phyloP scores from a whole-genome alignment of 192 early-diverging fungal genomes.

The Pecoramyces ruminantium region DNA sequence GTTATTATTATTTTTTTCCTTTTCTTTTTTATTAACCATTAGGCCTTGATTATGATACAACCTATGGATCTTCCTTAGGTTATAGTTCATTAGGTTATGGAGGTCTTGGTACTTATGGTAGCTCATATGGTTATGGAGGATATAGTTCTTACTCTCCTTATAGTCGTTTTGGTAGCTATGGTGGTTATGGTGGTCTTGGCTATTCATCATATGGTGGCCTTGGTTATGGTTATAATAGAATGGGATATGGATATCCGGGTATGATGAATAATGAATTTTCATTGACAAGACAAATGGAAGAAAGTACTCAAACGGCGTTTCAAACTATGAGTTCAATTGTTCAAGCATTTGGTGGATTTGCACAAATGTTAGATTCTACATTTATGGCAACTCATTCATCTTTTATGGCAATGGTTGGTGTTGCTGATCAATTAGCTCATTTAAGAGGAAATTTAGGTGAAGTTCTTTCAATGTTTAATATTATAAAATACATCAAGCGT shows the following conservation, averaged over 20 bases:
- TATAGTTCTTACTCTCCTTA: conserved; percentile 12
- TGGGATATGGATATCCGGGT: conserved; percentile 16
- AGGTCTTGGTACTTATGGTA: conserved; percentile 21
- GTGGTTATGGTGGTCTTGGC: conserved; percentile 20
- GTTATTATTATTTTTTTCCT: no score
- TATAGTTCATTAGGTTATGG: conserved; percentile 25
- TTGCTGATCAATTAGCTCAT: conserved; percentile 96
- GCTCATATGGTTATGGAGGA: conserved; percentile 15
- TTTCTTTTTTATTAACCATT: conserved; percentile 2
- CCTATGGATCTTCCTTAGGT: conserved; percentile 6
- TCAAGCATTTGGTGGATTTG: conserved; percentile 90
- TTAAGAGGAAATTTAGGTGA: conserved; percentile 70
- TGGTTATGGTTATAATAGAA: conserved; percentile 16
- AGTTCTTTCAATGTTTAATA: conserved; percentile 59
- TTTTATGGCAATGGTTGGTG: conserved; percentile 84
- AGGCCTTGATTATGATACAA: conserved; percentile 17
- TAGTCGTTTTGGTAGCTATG: conserved; percentile 19
- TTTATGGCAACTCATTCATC: conserved; percentile 84
- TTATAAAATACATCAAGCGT: conserved; percentile 39
- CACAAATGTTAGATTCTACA: conserved; percentile 95
- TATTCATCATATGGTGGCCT: conserved; percentile 5
- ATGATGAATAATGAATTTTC: conserved; percentile 2
- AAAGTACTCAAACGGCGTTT: conserved; percentile 81
- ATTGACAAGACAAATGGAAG: conserved; percentile 43
- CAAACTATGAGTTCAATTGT: conserved; percentile 83